Conservation (phyloP, 148 eudicot species). For the Chenopodium quinoa region DNA sequence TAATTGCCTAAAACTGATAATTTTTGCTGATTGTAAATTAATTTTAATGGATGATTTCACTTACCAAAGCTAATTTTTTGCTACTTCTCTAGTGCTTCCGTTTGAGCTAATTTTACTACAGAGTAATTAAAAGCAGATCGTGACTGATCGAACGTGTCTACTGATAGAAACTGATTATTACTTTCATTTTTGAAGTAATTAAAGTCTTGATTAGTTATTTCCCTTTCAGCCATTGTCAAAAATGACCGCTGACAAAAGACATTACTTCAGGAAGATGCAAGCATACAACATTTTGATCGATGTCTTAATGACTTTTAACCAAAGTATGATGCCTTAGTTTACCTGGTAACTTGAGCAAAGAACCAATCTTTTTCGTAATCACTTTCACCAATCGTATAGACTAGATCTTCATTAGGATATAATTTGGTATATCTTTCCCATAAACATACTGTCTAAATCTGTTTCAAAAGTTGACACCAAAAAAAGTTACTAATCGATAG, state of each 20-base stretch:
- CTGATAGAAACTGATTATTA: too few species aligned
- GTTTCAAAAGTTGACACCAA: neutral
- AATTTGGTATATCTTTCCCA: conserved; percentile 85
- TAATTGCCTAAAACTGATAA: neutral
- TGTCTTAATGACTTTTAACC: neutral
- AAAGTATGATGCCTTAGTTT: neutral
- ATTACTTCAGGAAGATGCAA: neutral
- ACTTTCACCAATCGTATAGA: conserved; percentile 60
- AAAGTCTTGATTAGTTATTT: neutral
- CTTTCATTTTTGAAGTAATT: too few species aligned
- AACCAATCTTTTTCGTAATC: conserved; percentile 81
- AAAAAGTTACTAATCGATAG: neutral
- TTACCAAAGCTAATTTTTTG: neutral
- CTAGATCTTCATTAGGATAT: conserved; percentile 62
- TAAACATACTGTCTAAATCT: conserved; percentile 83
- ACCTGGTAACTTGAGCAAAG: conserved; percentile 87
- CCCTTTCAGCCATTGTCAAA: neutral
- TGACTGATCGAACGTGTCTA: too few species aligned
- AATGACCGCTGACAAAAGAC: neutral
- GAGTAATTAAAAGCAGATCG: too few species aligned
- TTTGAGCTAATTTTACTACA: too few species aligned
- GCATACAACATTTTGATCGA: neutral
- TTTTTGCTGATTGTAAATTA: neutral
- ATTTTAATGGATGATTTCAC: neutral
- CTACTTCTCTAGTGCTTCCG: too few species aligned